A percentile compares a stretch with the other conserved stretches of the same genome.
These are phyloP conservation scores for Ogataea populi-albae DNA, from an alignment of 805 yeast genomes.

Conservation along the genomic window DNA sequence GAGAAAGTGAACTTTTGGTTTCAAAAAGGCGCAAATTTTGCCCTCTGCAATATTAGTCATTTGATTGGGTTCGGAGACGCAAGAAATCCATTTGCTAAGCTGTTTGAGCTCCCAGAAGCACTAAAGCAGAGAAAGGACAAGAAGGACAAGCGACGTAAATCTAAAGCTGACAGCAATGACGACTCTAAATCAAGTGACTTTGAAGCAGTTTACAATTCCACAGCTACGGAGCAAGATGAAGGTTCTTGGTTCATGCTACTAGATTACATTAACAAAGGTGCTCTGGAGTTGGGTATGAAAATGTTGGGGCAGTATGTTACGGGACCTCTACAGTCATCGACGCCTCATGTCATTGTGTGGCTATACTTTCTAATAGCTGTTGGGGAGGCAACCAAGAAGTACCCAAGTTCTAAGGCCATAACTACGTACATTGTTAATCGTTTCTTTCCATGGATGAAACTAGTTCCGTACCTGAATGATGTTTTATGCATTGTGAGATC, in stretches of 20 bases:
- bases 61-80: constrained; percentile 76
- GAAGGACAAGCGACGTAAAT: constrained; percentile 60
- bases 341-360: constrained; percentile 77
- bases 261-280: constrained; percentile 57
- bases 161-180: constrained; percentile 21
- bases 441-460: constrained; percentile 66
- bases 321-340: constrained; percentile 69
- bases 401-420: constrained; percentile 46
- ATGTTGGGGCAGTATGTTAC: constrained; percentile 62
- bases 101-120: constrained; percentile 70
- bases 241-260: constrained; percentile 58
- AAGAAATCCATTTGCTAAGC: constrained; percentile 69
- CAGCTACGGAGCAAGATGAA: constrained; percentile 31
- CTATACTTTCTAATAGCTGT: constrained; percentile 65
- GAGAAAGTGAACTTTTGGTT: constrained; percentile 69
- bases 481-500: constrained; percentile 39
- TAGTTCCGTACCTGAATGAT: constrained; percentile 62
- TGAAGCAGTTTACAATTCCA: constrained; percentile 22
- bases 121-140: constrained; percentile 68
- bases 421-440: constrained; percentile 50
- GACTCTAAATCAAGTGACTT: constrained; percentile 16
- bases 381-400: constrained; percentile 49
- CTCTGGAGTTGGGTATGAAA: constrained; percentile 64
- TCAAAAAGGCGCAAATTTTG: constrained; percentile 72
- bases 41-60: constrained; percentile 72